Percentiles rank a stretch among this genome's conserved stretches.
Evolutionary conservation across 306 rosid species (phyloP).

Genomic region (Arachis stenosperma): DNA sequence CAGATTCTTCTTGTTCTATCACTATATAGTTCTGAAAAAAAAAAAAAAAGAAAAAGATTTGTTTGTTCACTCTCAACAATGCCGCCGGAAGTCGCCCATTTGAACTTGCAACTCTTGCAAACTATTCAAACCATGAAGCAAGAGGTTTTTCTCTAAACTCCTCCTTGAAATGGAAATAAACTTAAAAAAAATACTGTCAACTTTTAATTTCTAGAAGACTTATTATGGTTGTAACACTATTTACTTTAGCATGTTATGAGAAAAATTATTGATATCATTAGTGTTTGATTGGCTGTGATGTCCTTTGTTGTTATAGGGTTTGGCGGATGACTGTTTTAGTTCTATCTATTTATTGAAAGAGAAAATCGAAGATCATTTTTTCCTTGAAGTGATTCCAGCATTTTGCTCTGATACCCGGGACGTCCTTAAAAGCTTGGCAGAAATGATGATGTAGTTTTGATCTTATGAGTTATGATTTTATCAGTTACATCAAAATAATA

Average conservation of each 20-base stretch:
- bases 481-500: background rate
- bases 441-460: slow-evolving; percentile 27
- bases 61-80: background rate
- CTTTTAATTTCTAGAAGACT: background rate
- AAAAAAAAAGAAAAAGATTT: background rate
- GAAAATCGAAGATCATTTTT: slow-evolving; percentile 12
- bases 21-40: background rate
- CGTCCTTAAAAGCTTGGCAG: slow-evolving; percentile 1
- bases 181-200: background rate
- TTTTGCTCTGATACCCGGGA: slow-evolving; percentile 29
- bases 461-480: background rate
- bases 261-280: too few relatives aligned
- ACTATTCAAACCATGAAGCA: slow-evolving; percentile 25
- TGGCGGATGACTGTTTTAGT: slow-evolving; percentile 35
- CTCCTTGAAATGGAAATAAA: too few relatives aligned
- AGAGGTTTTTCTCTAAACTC: slow-evolving; percentile 36
- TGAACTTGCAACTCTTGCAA: background rate
- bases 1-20: background rate
- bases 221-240: background rate
- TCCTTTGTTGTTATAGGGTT: slow-evolving; percentile 26
- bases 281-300: too few relatives aligned
- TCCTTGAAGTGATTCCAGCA: slow-evolving; percentile 9
- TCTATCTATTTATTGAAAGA: slow-evolving; percentile 31
- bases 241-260: too few relatives aligned
- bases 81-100: background rate